phyloP scores from a whole-genome alignment of 139 green algal species.

The Nannochloris sp. region DNA sequence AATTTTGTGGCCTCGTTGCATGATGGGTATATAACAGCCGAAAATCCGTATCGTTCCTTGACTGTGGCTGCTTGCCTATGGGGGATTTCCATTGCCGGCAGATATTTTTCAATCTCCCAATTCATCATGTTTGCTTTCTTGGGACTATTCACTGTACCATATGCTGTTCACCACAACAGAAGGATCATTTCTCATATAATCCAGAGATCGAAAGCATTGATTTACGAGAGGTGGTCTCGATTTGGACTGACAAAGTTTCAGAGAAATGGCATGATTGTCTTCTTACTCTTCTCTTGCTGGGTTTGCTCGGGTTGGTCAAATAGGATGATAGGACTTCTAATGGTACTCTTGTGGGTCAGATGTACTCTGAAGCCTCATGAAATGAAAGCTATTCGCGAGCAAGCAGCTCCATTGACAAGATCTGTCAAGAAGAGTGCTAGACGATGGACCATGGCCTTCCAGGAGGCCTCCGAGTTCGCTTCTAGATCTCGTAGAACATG shows the following conservation, averaged over 20 bases:
- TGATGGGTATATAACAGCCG: background rate
- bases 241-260: slow-evolving; percentile 24
- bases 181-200: background rate
- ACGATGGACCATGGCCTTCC: background rate
- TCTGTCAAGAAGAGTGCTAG: slow-evolving; percentile 3
- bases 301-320: slow-evolving; percentile 17
- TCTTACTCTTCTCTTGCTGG: slow-evolving; percentile 18
- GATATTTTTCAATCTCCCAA: slow-evolving; percentile 21
- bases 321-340: slow-evolving; percentile 19
- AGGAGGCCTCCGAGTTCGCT: background rate
- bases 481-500: background rate
- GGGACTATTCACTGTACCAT: slow-evolving; percentile 16
- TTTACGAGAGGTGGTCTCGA: slow-evolving; percentile 11
- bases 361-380: slow-evolving; percentile 32
- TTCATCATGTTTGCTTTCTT: slow-evolving; percentile 18
- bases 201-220: background rate
- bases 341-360: slow-evolving; percentile 22
- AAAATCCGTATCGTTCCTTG: background rate
- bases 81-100: slow-evolving; percentile 14
- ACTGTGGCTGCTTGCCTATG: background rate
- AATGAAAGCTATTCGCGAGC: slow-evolving; percentile 1
- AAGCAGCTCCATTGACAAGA: background rate
- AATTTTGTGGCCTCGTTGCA: background rate
- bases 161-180: background rate
- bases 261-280: slow-evolving; percentile 12